phyloP scores from a whole-genome alignment of 305 asterid genomes.

The Fraxinus nigra region DNA sequence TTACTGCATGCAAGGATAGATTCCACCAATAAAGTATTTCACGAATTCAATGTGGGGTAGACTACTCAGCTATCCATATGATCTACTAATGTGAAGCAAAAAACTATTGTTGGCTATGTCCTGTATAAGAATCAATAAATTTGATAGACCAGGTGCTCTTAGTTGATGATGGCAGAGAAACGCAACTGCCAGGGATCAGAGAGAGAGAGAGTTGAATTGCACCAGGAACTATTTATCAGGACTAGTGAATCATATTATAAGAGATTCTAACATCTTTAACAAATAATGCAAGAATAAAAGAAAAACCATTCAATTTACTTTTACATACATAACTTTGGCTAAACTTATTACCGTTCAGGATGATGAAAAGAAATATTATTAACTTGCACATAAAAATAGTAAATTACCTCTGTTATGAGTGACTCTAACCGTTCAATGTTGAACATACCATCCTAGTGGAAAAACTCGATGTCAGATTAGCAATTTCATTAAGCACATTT shows the following conservation, averaged over 20 bases:
- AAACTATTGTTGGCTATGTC: not conserved
- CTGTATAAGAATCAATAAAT: not conserved
- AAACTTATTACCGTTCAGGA: constrained; percentile 24
- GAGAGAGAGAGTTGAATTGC: constrained; percentile 4
- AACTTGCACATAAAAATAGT: not conserved
- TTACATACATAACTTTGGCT: not conserved
- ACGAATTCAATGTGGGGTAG: not conserved
- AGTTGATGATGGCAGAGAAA: not conserved
- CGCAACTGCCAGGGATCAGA: not conserved
- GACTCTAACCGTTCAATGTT: constrained; percentile 96
- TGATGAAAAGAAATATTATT: constrained; percentile 14
- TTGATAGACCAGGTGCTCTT: not conserved
- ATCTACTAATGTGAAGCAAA: not conserved
- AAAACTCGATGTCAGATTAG: constrained; percentile 36
- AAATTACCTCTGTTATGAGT: constrained; percentile 78
- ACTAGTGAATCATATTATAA: not conserved
- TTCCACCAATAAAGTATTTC: not conserved
- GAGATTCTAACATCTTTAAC: constrained; percentile 7
- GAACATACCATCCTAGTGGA: constrained; percentile 77
- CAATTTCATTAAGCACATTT: constrained; percentile 21
- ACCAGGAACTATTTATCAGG: constrained; percentile 4
- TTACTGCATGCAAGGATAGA: not conserved
- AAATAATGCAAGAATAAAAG: not conserved
- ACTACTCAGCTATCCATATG: constrained; percentile 6
- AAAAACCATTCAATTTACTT: not conserved